Evolutionary conservation across 2,329 filamentous ascomycete genomes (phyloP).

Genomic region (Talaromyces sp.): DNA sequence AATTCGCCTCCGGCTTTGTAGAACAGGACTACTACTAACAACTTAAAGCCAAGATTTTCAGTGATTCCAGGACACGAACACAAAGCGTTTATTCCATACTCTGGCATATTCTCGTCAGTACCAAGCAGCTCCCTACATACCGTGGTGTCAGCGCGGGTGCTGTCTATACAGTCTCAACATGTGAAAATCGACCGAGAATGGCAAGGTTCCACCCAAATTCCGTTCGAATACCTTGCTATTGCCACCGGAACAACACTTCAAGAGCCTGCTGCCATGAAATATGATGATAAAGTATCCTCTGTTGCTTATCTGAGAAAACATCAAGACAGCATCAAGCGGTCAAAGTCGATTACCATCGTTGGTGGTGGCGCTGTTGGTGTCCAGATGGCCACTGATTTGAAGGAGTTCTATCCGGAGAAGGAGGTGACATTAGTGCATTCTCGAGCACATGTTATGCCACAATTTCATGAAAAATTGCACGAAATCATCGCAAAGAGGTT

Average conservation of each 20-base stretch:
- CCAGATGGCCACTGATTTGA: constrained; percentile 47
- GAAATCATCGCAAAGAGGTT: constrained; percentile 26
- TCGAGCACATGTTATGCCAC: constrained; percentile 31
- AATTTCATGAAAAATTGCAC: constrained; percentile 26
- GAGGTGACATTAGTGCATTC: constrained; percentile 46
- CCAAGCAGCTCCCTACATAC: constrained; percentile 19
- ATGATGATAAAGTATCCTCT: constrained; percentile 28
- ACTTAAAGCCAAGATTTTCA: constrained; percentile 26
- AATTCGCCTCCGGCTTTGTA: background rate
- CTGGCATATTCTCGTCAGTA: constrained; percentile 21
- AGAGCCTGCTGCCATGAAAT: constrained; percentile 27
- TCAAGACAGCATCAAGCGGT: constrained; percentile 23
- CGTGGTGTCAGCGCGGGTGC: constrained; percentile 27
- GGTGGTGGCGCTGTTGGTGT: constrained; percentile 49
- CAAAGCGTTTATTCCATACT: constrained; percentile 33
- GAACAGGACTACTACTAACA: background rate
- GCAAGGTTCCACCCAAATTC: constrained; percentile 25
- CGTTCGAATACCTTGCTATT: constrained; percentile 29
- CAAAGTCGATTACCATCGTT: constrained; percentile 30
- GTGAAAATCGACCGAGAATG: constrained; percentile 30
- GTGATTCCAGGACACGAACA: constrained; percentile 30
- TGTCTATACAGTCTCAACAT: constrained; percentile 22
- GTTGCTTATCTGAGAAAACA: constrained; percentile 28
- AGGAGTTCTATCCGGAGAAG: constrained; percentile 44
- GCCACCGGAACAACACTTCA: constrained; percentile 30